These are phyloP conservation scores for Phylloporus rhodoxanthus DNA, from an alignment of 768 basidiomycete genomes.

Conservation along the genomic window DNA sequence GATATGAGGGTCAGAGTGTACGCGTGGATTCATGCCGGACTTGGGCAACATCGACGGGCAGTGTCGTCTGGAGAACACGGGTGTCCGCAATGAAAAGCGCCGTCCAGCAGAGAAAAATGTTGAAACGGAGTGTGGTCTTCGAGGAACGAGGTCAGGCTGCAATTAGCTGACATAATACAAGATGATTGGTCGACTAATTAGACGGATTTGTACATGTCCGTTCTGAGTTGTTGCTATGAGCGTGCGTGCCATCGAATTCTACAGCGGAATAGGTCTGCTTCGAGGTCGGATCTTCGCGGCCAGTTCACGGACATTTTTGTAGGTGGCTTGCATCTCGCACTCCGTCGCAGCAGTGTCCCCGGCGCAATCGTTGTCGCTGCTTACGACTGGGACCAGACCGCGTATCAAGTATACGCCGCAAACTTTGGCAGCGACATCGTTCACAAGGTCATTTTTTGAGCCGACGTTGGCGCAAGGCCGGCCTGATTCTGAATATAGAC, in stretches of 20 bases:
- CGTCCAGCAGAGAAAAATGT: constrained; percentile 1
- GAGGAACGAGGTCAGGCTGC: constrained; percentile 14
- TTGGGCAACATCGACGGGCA: not conserved
- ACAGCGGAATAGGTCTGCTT: constrained; percentile 65
- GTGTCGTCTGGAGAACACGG: too few relatives aligned
- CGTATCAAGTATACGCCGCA: constrained; percentile 61
- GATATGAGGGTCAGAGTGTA: constrained; percentile 2
- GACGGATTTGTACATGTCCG: not conserved
- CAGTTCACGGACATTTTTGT: constrained; percentile 2
- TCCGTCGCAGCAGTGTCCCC: constrained; percentile 43
- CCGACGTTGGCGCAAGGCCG: not conserved
- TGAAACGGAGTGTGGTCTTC: not conserved
- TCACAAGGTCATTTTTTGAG: constrained; percentile 25
- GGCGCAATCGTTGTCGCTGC: constrained; percentile 50
- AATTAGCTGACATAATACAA: constrained; percentile 20
- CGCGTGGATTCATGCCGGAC: constrained; percentile 6
- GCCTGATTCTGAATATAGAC: constrained; percentile 30
- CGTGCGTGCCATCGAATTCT: constrained; percentile 53
- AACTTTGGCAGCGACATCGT: constrained; percentile 50
- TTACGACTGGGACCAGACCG: constrained; percentile 80
- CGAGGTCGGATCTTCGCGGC: not conserved
- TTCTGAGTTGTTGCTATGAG: not conserved
- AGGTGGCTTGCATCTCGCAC: constrained; percentile 73
- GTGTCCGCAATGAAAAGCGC: not conserved
- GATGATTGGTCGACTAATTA: constrained; percentile 9